Evolutionary conservation across 2,329 filamentous ascomycete genomes (phyloP).

Genomic region (Fusarium subglutinans): DNA sequence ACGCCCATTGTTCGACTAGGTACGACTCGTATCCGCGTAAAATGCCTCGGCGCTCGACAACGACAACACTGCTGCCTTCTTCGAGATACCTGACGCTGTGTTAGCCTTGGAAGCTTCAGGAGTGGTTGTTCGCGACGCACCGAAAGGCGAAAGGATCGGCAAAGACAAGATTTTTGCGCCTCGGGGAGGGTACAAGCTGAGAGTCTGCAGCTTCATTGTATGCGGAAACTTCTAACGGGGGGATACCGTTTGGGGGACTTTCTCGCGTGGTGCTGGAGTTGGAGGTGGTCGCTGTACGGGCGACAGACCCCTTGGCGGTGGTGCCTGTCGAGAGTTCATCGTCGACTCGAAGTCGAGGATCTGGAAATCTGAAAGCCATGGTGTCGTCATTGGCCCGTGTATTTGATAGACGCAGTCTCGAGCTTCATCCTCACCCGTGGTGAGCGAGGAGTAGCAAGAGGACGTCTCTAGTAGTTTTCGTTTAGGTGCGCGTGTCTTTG

Average conservation of each 20-base stretch:
- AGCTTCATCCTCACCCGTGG: constrained; percentile 41
- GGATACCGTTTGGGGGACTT: constrained; percentile 34
- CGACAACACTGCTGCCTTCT: constrained; percentile 79
- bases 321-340: constrained; percentile 37
- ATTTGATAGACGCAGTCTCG: constrained; percentile 26
- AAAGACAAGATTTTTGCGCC: constrained; percentile 61
- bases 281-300: constrained; percentile 29
- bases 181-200: constrained; percentile 20
- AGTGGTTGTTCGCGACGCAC: constrained; percentile 47
- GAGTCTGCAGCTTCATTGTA: constrained; percentile 26
- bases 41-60: constrained; percentile 75
- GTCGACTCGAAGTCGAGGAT: constrained; percentile 42
- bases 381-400: constrained; percentile 42
- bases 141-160: constrained; percentile 67
- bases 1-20: constrained; percentile 97
- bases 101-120: constrained; percentile 12
- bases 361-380: constrained; percentile 54
- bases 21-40: constrained; percentile 92
- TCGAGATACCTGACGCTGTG: constrained; percentile 73
- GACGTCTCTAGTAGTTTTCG: constrained; percentile 13
- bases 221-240: constrained; percentile 28
- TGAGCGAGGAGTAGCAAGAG: constrained; percentile 29
- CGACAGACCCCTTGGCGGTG: constrained; percentile 31
- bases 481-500: constrained; percentile 4
- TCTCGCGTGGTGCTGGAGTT: constrained; percentile 32